phyloP scores from a whole-genome alignment of 2,329 filamentous ascomycete species.

The Colletotrichum sp. region DNA sequence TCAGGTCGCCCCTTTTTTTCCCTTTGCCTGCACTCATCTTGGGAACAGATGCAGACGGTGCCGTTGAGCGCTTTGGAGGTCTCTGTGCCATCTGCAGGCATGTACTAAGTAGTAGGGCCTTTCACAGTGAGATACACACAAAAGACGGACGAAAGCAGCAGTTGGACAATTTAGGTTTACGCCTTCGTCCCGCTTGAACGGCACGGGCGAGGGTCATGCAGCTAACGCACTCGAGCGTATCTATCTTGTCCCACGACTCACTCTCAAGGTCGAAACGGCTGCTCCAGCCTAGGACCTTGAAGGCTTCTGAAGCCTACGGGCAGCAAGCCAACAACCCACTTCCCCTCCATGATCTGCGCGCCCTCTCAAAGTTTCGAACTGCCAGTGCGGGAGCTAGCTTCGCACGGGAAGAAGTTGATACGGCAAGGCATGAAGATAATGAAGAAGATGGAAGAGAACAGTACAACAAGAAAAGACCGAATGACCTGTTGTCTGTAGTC shows the following conservation, averaged over 20 bases:
- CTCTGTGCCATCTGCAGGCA: background rate
- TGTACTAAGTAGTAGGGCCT: background rate
- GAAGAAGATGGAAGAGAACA: background rate
- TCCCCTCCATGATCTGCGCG: background rate
- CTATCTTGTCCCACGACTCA: background rate
- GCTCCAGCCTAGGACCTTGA: background rate
- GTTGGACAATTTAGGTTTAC: background rate
- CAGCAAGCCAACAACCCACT: background rate
- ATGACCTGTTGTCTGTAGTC: background rate
- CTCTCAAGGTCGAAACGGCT: background rate
- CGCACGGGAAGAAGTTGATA: background rate
- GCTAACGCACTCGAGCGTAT: slow-evolving; percentile 6
- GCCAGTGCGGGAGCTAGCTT: slow-evolving; percentile 1
- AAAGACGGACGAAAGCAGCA: slow-evolving; percentile 7
- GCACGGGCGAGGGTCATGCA: slow-evolving; percentile 17
- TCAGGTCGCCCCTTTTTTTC: background rate
- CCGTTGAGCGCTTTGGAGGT: background rate
- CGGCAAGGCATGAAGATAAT: background rate
- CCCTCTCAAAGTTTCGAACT: slow-evolving; percentile 9
- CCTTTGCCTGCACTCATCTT: background rate
- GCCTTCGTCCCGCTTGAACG: slow-evolving; percentile 20
- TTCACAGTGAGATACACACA: background rate
- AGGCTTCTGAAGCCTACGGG: background rate
- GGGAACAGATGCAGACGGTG: background rate
- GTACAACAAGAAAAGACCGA: background rate